phyloP scores from a whole-genome alignment of 352 stramenopile genomes.

The Pythium aristosporum region DNA sequence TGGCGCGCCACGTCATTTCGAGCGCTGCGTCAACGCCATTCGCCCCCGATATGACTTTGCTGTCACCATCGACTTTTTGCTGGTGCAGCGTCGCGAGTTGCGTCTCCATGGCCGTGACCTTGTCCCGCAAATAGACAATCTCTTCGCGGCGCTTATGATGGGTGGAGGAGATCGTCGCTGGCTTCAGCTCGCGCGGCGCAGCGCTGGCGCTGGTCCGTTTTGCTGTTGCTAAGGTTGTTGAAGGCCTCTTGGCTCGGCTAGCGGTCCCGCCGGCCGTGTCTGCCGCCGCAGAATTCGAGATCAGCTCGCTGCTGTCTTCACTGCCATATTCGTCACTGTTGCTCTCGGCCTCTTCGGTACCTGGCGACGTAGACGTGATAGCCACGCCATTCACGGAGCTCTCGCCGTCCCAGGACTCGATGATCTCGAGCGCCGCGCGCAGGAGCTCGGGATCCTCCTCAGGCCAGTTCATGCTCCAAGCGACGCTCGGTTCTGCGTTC shows the following conservation, averaged over 20 bases:
- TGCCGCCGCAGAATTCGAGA: neutral
- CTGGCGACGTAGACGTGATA: neutral
- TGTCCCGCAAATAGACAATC: constrained; percentile 19
- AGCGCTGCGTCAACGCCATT: constrained; percentile 8
- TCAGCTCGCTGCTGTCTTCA: constrained; percentile 7
- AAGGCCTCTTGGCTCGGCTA: no score
- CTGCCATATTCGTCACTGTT: constrained; percentile 17
- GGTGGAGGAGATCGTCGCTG: constrained; percentile 13
- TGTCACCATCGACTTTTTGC: constrained; percentile 8
- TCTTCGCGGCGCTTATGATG: constrained; percentile 22
- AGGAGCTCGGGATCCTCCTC: no score
- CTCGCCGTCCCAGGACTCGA: no score
- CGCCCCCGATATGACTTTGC: neutral
- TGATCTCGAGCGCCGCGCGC: no score
- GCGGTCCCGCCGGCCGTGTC: no score
- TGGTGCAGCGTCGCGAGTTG: constrained; percentile 5
- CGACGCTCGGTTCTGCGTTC: no score
- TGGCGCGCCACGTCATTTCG: constrained; percentile 18
- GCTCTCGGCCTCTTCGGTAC: constrained; percentile 6
- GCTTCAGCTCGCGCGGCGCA: constrained; percentile 9
- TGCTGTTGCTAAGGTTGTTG: no score
- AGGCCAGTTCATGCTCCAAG: neutral
- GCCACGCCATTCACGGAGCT: no score
- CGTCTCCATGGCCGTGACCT: constrained; percentile 17
- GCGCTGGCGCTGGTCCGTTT: no score